Evolutionary conservation across 108 stramenopile genomes (phyloP).

Genomic region (Chaetoceros tenuissimus): DNA sequence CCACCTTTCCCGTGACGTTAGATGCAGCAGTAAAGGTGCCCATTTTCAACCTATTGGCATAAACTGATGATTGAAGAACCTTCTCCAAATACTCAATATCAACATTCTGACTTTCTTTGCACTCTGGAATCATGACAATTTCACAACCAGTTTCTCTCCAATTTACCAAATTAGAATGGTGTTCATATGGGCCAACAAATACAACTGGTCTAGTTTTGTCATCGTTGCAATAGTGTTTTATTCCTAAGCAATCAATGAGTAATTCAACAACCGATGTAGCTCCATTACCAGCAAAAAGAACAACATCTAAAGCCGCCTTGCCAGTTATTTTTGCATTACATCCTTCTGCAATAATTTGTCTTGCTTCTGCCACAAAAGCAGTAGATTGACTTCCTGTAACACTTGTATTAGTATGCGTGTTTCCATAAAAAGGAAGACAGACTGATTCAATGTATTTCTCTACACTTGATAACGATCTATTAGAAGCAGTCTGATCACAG

Average conservation of each 20-base stretch:
- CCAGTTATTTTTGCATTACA: conserved; percentile 81
- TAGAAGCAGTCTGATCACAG: conserved; percentile 80
- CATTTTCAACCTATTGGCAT: conserved; percentile 47
- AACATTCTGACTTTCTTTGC: conserved; percentile 27
- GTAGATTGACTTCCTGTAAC: conserved; percentile 83
- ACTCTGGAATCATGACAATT: conserved; percentile 51
- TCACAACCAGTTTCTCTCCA: conserved; percentile 90
- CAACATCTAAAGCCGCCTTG: conserved; percentile 80
- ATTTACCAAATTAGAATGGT: conserved; percentile 95
- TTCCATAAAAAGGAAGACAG: conserved; percentile 85
- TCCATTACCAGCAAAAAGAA: conserved; percentile 93
- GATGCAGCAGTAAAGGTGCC: conserved; percentile 88
- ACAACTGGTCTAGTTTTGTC: conserved; percentile 48
- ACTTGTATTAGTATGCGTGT: conserved; percentile 90
- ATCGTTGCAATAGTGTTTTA: conserved; percentile 8
- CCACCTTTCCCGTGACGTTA: conserved; percentile 89
- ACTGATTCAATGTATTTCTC: conserved; percentile 49
- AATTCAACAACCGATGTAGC: conserved; percentile 85
- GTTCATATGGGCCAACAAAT: conserved; percentile 92
- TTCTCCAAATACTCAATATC: conserved; percentile 68
- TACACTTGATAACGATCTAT: conserved; percentile 59
- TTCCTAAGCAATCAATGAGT: conserved; percentile 60
- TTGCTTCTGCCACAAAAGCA: conserved; percentile 83
- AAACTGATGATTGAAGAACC: conserved; percentile 34
- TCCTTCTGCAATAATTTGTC: conserved; percentile 83